These are phyloP conservation scores for Alternaria sp. DNA, from an alignment of 2,329 filamentous ascomycete genomes.

Conservation along the genomic window DNA sequence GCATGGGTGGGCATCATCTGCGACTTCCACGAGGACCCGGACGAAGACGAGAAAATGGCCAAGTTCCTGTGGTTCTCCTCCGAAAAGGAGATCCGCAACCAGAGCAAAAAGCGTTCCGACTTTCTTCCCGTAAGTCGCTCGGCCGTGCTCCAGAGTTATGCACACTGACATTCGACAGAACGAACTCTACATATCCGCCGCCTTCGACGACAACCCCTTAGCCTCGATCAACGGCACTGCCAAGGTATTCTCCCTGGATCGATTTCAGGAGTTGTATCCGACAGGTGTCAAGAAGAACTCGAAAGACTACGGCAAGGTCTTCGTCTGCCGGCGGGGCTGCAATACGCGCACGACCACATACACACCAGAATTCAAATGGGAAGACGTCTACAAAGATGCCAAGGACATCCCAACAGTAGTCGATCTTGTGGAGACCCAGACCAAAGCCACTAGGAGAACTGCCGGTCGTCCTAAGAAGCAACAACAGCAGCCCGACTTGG, in stretches of 20 bases:
- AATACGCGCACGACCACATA: conserved; percentile 90
- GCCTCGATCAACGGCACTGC: conserved; percentile 92
- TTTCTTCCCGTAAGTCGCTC: conserved; percentile 68
- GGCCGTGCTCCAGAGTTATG: not conserved
- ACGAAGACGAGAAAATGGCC: conserved; percentile 73
- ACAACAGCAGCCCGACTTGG: conserved; percentile 46
- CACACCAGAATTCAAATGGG: conserved; percentile 92
- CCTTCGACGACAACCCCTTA: conserved; percentile 87
- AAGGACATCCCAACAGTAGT: conserved; percentile 73
- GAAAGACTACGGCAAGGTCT: conserved; percentile 82
- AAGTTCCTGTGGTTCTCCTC: conserved; percentile 97
- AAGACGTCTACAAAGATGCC: conserved; percentile 77
- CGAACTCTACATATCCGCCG: conserved; percentile 89
- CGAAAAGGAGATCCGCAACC: conserved; percentile 86
- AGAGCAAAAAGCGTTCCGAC: conserved; percentile 82
- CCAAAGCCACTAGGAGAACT: conserved; percentile 73
- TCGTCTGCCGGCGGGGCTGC: conserved; percentile 88
- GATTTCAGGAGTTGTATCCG: conserved; percentile 75
- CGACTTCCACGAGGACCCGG: conserved; percentile 74
- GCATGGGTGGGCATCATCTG: conserved; percentile 93
- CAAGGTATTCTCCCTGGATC: conserved; percentile 75
- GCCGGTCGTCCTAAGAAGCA: conserved; percentile 44
- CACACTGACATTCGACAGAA: conserved; percentile 63
- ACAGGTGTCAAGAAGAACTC: conserved; percentile 77
- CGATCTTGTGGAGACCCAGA: conserved; percentile 73